phyloP scores from a whole-genome alignment of 306 rosid species.

The Malus asiatica region DNA sequence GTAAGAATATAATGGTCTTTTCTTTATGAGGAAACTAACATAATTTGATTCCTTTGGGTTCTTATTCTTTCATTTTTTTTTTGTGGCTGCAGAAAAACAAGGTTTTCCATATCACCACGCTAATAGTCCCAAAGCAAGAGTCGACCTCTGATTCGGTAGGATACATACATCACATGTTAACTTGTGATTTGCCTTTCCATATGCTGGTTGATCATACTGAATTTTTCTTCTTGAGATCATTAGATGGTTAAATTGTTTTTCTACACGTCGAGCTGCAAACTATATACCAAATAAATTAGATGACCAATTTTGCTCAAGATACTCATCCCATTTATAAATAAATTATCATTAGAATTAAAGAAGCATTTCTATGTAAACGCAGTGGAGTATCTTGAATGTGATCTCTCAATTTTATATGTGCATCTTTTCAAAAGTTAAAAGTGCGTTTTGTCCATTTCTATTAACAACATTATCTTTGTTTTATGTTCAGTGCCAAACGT shows the following conservation, averaged over 20 bases:
- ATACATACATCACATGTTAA: constrained; percentile 16
- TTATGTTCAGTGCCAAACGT: constrained; percentile 75
- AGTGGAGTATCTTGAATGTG: background rate
- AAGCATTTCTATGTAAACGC: background rate
- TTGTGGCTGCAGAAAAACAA: constrained; percentile 74
- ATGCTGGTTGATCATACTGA: background rate
- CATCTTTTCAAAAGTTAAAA: background rate
- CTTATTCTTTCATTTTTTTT: constrained; percentile 26
- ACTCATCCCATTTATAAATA: too few relatives aligned
- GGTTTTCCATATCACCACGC: constrained; percentile 88
- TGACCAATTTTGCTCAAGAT: background rate
- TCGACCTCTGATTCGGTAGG: constrained; percentile 96
- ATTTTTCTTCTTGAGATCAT: background rate
- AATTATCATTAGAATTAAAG: background rate
- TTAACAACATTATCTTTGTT: constrained; percentile 7
- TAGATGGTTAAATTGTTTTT: background rate
- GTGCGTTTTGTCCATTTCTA: constrained; percentile 1
- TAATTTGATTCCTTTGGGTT: constrained; percentile 18
- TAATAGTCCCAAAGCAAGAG: constrained; percentile 95
- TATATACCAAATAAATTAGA: background rate
- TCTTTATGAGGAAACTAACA: background rate
- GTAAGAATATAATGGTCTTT: constrained; percentile 33
- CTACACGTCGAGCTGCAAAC: background rate
- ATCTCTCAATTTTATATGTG: background rate
- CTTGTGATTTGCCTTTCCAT: constrained; percentile 6